A percentile compares a stretch with the other conserved stretches of the same genome.
phyloP scores from a whole-genome alignment of 257 asterid genomes.

The Solanum sejunctum region DNA sequence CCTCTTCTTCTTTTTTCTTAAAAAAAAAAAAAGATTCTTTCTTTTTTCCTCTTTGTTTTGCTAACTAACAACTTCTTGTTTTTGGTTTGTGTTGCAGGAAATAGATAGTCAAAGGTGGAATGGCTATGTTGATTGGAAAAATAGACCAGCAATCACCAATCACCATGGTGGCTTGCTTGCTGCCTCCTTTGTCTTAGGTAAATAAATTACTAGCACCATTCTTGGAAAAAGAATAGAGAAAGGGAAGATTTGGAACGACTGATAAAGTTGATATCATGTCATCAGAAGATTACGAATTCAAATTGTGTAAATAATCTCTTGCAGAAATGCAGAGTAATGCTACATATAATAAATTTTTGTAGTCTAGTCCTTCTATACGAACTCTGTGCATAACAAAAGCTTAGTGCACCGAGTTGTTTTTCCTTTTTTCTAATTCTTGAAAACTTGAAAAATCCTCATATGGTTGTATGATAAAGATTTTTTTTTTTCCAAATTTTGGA shows the following conservation, averaged over 20 bases:
- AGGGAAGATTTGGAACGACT: neutral
- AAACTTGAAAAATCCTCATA: no score
- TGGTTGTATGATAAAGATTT: neutral
- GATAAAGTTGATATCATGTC: neutral
- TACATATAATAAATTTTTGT: neutral
- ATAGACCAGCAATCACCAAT: conserved; percentile 43
- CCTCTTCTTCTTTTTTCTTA: neutral
- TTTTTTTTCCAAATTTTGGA: neutral
- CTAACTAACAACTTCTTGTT: neutral
- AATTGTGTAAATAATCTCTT: neutral
- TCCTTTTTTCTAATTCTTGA: no score
- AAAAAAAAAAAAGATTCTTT: neutral
- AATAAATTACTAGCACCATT: neutral
- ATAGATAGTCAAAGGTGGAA: conserved; percentile 44
- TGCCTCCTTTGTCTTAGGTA: conserved; percentile 83
- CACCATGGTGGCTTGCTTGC: conserved; percentile 86
- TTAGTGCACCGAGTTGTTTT: neutral
- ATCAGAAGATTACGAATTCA: rapidly evolving
- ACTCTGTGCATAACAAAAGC: neutral
- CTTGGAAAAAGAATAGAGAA: neutral
- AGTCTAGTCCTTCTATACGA: no score
- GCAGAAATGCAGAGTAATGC: neutral
- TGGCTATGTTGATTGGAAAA: conserved; percentile 77
- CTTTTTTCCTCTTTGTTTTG: neutral
- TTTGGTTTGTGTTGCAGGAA: conserved; percentile 29